Base-by-base conservation (phyloP, 352 stramenopile species). In the Phytopythium delawarense region DNA sequence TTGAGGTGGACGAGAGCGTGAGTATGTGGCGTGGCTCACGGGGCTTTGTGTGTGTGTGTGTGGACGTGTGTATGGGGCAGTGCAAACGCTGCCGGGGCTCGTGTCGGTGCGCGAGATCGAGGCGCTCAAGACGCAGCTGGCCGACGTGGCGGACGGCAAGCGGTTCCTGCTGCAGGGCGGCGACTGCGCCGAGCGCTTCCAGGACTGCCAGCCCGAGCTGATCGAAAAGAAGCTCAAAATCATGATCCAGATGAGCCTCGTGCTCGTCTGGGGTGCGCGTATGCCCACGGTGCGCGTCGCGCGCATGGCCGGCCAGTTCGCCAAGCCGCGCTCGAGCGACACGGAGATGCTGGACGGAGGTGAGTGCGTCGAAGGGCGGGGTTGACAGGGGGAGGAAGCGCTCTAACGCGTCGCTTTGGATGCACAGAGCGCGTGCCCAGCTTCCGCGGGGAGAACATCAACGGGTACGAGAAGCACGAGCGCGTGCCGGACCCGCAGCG, bases 391-490 rank as follows among this genome's bases (percentile, higher is more conserved):
- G 20, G 28, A 35, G 21, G 11, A 28, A 6, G n/a, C 20, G 5
- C 18, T 32, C 46, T 60, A 25, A 57, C 30, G 15, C 7, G 30
- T 1, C 30, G 30, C 6, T 20, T 30, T 54, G 48, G 9, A n/a
- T 7, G 13, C 30, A 7, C 58, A 82, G 94, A 99, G 5, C 82
- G 85, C 34, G 84, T 99, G 52, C 93, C 95, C 28, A 98, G 91
- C 57, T 99, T 99, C 82, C 87, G 96, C 46, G 97, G 97, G 18
- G 97, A 99, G 70, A 99, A 98, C 74, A 97, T 99, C 65, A 99
- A 99, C 75, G 80, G 80, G 0, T 98, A 98, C 73, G 93, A 94
- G 56, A 84, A 88, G 42, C 89, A 98, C 61, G 81, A 97, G 49
- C 92, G 97, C 45, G 79, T 82, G 46, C 97, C 98, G 35, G 90